Conservation (phyloP, 441 rosid genomes). For the Erysimum cheiri region DNA sequence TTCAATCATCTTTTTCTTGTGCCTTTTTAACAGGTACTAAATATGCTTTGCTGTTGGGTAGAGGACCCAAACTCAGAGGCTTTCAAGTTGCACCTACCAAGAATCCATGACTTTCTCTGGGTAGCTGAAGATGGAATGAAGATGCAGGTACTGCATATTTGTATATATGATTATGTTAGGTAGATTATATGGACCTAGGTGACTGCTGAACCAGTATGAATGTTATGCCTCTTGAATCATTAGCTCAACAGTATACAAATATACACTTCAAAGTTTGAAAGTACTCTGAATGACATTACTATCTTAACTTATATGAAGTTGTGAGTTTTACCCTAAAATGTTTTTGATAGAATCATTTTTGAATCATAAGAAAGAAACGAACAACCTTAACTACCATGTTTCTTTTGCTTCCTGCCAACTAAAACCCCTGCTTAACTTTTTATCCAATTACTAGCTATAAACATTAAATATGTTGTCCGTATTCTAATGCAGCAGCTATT, state of each 20-base stretch:
- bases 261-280: conserved; percentile 1
- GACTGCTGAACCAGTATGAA: conserved; percentile 16
- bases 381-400: conserved; percentile 20
- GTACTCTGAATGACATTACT: neutral
- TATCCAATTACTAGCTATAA: conserved; percentile 20
- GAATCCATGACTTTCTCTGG: conserved; percentile 88
- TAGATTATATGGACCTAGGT: conserved; percentile 13
- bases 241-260: conserved; percentile 21
- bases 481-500: conserved; percentile 44
- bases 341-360: conserved; percentile 9
- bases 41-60: conserved; percentile 99
- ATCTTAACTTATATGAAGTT: neutral
- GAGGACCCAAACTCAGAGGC: conserved; percentile 97
- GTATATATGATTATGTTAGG: conserved; percentile 28
- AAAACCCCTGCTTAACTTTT: neutral
- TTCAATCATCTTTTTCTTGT: conserved; percentile 18
- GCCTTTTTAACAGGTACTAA: conserved; percentile 64
- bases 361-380: conserved; percentile 15
- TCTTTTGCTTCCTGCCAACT: conserved; percentile 14
- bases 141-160: conserved; percentile 71
- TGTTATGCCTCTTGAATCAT: conserved; percentile 25
- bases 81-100: conserved; percentile 89
- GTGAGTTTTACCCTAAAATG: conserved; percentile 12
- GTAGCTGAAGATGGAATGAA: conserved; percentile 99
- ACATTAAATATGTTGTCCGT: conserved; percentile 32